Base-by-base conservation (phyloP, 176 grass and related monocot genomes). In the Tillandsia leiboldiana region DNA sequence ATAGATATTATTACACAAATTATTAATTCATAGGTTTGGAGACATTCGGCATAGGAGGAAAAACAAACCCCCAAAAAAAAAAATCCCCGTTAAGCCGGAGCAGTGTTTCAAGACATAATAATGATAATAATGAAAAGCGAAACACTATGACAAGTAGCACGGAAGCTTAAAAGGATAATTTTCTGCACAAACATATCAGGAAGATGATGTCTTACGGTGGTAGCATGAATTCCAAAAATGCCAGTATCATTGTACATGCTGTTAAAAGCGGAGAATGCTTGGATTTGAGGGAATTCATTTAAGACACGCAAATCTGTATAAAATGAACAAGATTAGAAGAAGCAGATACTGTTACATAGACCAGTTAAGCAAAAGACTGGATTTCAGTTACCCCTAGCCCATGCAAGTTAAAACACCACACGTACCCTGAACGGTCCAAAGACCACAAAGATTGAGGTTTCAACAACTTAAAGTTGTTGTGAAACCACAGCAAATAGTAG, bases 161-260 rank as follows among this genome's bases (percentile, higher is more conserved):
- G 10, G 15, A 8, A 23, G 56, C 56, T 23, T 18, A 61, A 61
- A 15, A 61, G 22, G 56, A 61, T 23, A 61, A 23, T 20, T 9
- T 18, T 61, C 56, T 23, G 56, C n/a, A 61, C 56, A 61, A 10
- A 15, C 56, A 61, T 23, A 29, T 65, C 24, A 65, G 20, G 22
- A 65, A 33, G 22, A 65, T 8, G 28, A 12, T 65, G 9, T 42
- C 89, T 87, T 86, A 99, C 94, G 77, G 84, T 93, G 51, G 82
- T 90, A 82, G 94, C 70, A 81, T 90, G 87, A 47, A 99, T 94
- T 77, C 95, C 95, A 78, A 99, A 99, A 77, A 99, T 77, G 73
- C 94, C 87, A 61, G 87, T 93, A 50, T 86, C 73, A 66, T 86
- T 99, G 80, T 99, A 91, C 56, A 99, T 67, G 74, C 88, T 73